Evolutionary conservation across 352 stramenopile species (phyloP), one percentile per base, ranked within the genome.

Genomic region (Pythium grandisporangium): DNA sequence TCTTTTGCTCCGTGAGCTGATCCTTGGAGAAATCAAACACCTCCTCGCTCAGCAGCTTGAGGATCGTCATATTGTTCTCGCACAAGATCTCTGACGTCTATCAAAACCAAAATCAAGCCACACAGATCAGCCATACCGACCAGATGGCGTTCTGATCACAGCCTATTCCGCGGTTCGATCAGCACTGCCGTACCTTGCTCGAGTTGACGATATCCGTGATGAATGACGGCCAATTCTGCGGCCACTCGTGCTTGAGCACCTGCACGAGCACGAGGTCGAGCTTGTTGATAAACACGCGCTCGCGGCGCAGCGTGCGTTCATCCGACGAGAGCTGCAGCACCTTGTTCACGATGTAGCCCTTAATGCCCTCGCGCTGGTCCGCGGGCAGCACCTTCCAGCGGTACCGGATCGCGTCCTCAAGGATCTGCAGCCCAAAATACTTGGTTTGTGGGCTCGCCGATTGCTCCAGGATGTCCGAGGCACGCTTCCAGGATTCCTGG

Each of bases 191-290:
- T 49, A 87, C 67, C 63, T 92, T 95, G 64, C 80, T 96, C 37
- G 88, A 93, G 48, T 74, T 89, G 24, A 97, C 89, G 44, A 98
- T 95, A 40, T 98, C 92, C 17, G 84, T 81, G 61, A 99, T 99
- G 65, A 99, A 99, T 48, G 77, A 89, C 20, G 96, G 95, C 97
- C 97, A 99, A 65, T 99, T 99, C 58, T 99, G 93, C 17, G 96
- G 96, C 96, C 97, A 99, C 70, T 99, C 97, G 67, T 99, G 96
- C 79, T 99, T 99, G 38, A 99, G 66, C 44, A 99, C 97, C 61
- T 97, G 64, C 19, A 93, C 78, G n/a, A 99, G 81, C 42, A 98
- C 96, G 13, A 99, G 76, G 51, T 99, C 97, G 63, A 97, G 76
- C 64, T 96, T 96, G 55, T 92, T 77, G 49, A 98, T 82, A 58